Evolutionary conservation across 2,329 filamentous ascomycete genomes (phyloP).

Genomic region (Cytospora schulzeri): DNA sequence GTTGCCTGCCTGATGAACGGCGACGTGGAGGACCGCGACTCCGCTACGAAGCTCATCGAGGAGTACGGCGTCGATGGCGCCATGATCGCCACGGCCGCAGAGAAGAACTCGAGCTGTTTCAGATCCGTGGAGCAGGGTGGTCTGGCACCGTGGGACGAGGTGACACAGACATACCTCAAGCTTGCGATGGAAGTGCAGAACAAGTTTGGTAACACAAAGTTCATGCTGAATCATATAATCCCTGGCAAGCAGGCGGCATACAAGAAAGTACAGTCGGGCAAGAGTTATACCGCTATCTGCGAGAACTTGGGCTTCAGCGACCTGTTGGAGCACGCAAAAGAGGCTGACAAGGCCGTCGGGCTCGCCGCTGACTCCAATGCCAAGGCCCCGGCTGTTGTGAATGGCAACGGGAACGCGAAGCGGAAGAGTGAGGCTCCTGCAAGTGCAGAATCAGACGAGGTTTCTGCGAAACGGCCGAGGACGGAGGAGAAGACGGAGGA

Average conservation of each 20-base stretch:
- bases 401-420: conserved; percentile 12
- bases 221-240: conserved; percentile 80
- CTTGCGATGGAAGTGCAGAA: conserved; percentile 79
- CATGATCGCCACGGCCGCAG: conserved; percentile 95
- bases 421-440: conserved; percentile 7
- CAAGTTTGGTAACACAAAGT: conserved; percentile 91
- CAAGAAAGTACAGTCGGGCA: conserved; percentile 62
- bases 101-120: conserved; percentile 90
- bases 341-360: conserved; percentile 65
- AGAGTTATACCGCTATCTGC: conserved; percentile 72
- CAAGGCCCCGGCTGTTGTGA: background rate
- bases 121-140: conserved; percentile 69
- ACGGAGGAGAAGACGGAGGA: conserved; percentile 1
- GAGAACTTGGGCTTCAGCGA: conserved; percentile 65
- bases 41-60: conserved; percentile 69
- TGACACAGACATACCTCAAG: conserved; percentile 75
- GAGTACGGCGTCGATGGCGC: conserved; percentile 89
- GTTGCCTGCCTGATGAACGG: conserved; percentile 97
- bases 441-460: background rate
- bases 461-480: conserved; percentile 16
- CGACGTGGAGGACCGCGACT: conserved; percentile 75
- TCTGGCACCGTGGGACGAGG: conserved; percentile 71
- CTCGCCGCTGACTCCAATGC: conserved; percentile 54
- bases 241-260: conserved; percentile 74
- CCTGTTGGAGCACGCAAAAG: conserved; percentile 63